Base-by-base conservation (phyloP, 2,329 filamentous ascomycete species). In the Calonectria montana region DNA sequence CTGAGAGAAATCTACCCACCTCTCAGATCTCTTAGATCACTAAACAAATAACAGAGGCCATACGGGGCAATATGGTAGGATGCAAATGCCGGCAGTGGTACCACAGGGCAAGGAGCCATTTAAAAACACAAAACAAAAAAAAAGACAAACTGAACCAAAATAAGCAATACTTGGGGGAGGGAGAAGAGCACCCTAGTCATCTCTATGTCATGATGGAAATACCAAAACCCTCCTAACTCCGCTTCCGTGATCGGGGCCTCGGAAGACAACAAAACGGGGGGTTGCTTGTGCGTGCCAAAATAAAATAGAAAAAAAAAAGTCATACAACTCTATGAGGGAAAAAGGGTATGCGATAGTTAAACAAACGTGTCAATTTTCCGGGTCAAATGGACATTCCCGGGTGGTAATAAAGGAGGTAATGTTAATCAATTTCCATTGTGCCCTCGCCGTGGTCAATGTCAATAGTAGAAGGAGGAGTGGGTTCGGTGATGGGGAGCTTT, bases 381-480 rank as follows among this genome's bases (percentile, higher is more conserved):
- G 35, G 45, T 21, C 65, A 67, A 37, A 57, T 76, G 57, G 55
- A 68, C 18, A 67, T 72, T 69, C 72, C 66, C 59, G 41, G 21
- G 27, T 18, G 29, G 37, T 47, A 41, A 63, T 45, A 64, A 39
- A 61, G 50, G 23, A 50, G 50, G 48, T n/a, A 15, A 7, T 29
- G 29, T 76, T 77, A 85, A 65, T 86, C 84, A 25, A 85, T 77
- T 29, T 86, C 84, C 84, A 86, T 86, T 12, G 78, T 72, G 45
- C 80, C 78, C 71, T 84, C 83, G 29, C 79, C 82, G 47, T 83
- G 81, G 59, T 85, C 83, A 48, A 84, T 81, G 59, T 85, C 83
- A 48, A 84, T 81, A 37, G 83, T 85, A 4, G 83, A 84, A 7
- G 83, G 83, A 47, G 83, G 83, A 25, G 83, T 85, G 16, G 83